phyloP scores from a whole-genome alignment of 164 flowering plant species.

The Magnolia sinica region DNA sequence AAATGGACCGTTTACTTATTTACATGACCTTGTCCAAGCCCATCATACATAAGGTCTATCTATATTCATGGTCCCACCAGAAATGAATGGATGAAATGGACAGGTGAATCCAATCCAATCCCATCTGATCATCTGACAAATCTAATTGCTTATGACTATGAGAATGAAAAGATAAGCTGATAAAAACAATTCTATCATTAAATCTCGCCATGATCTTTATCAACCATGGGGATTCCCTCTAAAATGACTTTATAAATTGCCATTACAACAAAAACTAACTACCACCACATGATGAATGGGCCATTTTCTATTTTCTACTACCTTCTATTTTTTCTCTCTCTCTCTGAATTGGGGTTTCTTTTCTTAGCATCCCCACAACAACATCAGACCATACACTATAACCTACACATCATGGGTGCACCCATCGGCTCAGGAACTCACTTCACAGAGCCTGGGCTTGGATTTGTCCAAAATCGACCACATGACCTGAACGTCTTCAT shows the following conservation, averaged over 20 bases:
- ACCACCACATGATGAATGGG: neutral
- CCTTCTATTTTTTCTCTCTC: neutral
- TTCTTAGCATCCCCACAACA: no score
- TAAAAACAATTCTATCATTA: constrained; percentile 1
- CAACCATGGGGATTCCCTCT: constrained; percentile 41
- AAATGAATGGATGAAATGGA: no score
- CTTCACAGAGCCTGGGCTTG: constrained; percentile 26
- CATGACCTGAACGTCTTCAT: constrained; percentile 86
- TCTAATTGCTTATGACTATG: no score
- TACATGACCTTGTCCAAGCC: no score
- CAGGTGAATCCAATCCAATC: no score
- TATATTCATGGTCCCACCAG: no score
- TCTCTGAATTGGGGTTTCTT: neutral
- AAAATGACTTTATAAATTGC: constrained; percentile 3
- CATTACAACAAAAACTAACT: constrained; percentile 1
- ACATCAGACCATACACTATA: neutral
- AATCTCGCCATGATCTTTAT: constrained; percentile 40
- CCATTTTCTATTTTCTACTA: neutral
- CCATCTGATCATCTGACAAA: no score
- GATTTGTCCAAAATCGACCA: constrained; percentile 78
- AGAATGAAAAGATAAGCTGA: no score
- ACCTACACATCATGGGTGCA: neutral
- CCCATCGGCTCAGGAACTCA: neutral
- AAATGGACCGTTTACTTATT: no score
- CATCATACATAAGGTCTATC: no score